Conservation (phyloP, 352 stramenopile species). For the Phytophthora sansomeana region DNA sequence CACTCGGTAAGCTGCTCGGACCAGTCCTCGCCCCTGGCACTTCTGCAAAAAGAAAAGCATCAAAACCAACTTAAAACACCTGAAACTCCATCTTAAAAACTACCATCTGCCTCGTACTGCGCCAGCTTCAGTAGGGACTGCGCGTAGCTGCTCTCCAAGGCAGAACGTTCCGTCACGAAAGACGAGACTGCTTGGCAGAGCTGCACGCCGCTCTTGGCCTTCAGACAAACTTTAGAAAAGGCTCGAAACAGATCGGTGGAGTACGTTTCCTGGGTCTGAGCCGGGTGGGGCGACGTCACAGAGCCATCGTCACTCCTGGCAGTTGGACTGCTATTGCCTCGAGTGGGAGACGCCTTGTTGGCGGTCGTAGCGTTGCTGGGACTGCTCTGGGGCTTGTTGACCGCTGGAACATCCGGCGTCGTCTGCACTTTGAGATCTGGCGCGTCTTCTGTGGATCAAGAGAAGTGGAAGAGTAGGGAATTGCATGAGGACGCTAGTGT, state of each 20-base stretch:
- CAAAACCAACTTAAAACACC: constrained; percentile 16
- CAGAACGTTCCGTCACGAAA: constrained; percentile 69
- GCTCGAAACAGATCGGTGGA: constrained; percentile 75
- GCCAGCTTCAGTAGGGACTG: constrained; percentile 67
- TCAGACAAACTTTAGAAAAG: constrained; percentile 76
- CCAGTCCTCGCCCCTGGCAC: constrained; percentile 74
- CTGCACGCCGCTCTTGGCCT: constrained; percentile 80
- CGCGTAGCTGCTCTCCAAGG: constrained; percentile 68
- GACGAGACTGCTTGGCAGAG: constrained; percentile 73
- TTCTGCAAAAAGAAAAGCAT: constrained; percentile 33
- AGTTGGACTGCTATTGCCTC: constrained; percentile 19
- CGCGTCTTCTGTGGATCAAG: constrained; percentile 13
- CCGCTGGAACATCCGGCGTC: constrained; percentile 1
- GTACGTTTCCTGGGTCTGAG: constrained; percentile 46
- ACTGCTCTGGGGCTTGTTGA: constrained; percentile 13
- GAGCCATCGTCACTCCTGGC: constrained; percentile 5
- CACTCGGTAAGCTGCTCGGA: constrained; percentile 61
- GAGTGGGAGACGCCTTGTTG: background rate
- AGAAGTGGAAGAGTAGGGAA: background rate
- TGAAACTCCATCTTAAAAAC: background rate
- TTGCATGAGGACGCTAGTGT: background rate
- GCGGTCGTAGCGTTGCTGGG: constrained; percentile 2
- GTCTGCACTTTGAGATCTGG: constrained; percentile 22
- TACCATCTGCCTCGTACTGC: constrained; percentile 41
- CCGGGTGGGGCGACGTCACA: constrained; percentile 11